phyloP scores from a whole-genome alignment of 2,329 filamentous ascomycete species.

The Aspergillus flavus region DNA sequence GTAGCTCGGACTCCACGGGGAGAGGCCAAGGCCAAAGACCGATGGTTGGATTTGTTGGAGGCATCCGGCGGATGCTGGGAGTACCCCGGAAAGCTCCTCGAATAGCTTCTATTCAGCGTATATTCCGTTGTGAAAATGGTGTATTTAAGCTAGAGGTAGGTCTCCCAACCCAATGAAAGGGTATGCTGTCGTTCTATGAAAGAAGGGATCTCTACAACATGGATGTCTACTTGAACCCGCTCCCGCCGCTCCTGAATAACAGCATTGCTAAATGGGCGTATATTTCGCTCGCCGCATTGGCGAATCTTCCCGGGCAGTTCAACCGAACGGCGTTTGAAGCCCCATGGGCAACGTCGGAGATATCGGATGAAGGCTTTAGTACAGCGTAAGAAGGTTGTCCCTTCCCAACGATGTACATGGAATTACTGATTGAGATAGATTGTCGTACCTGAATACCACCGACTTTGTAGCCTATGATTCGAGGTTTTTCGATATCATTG shows the following conservation, averaged over 20 bases:
- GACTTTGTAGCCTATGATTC: slow-evolving; percentile 18
- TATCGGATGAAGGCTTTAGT: background rate
- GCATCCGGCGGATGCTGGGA: background rate
- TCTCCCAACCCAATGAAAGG: too few species aligned
- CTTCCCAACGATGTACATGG: background rate
- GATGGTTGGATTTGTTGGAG: background rate
- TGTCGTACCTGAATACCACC: slow-evolving; percentile 10
- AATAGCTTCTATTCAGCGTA: background rate
- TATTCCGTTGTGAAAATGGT: background rate
- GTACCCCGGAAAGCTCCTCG: background rate
- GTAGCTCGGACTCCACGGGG: background rate
- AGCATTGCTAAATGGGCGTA: slow-evolving; percentile 15
- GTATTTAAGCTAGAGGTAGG: background rate
- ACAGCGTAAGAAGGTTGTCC: background rate
- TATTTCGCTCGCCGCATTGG: slow-evolving; percentile 13
- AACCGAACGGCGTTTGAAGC: slow-evolving; percentile 13
- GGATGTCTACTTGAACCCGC: slow-evolving; percentile 8
- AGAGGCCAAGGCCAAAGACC: background rate
- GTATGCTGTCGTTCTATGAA: background rate
- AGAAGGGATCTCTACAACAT: background rate
- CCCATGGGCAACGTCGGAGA: slow-evolving; percentile 10
- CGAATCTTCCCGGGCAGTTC: slow-evolving; percentile 11
- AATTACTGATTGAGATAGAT: background rate
- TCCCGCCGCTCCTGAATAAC: slow-evolving; percentile 8
- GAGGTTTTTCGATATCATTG: slow-evolving; percentile 16